Evolutionary conservation across 306 rosid species (phyloP), one percentile per base, ranked within the genome.

Genomic region (Gynostemma pentaphyllum): DNA sequence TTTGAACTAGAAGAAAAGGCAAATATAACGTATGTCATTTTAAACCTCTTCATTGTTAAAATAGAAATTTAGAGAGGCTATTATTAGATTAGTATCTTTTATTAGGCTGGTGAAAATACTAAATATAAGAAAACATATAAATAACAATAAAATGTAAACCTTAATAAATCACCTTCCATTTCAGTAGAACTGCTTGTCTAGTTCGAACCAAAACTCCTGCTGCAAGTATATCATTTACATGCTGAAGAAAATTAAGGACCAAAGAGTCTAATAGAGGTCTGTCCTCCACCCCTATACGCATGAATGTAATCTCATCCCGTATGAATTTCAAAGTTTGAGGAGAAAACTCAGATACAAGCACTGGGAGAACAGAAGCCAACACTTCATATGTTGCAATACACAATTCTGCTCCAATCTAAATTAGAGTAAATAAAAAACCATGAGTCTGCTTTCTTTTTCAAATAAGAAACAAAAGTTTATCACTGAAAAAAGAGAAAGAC

Each of bases 321-420:
- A 72, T 39, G 36, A 63, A 66, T 76, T 70, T 45, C 74, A 70
- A 55, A 64, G 74, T 30, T 41, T 72, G 80, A 75, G 64, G 68
- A 71, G 81, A 76, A 81, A 65, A 85, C 48, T 78, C 16, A 22
- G 88, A 74, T 37, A 70, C 84, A 53, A 85, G 76, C 39, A 78
- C 85, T 62, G 72, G 78, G 66, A 91, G 81, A 76, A 75, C 89
- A 74, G 74, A 72, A 74, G 81, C 78, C 74, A 91, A 71, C 9
- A 86, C 86, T 79, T 91, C 95, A 77, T 85, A 84, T 67, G 95
- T 85, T 28, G 96, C 98, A 75, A 91, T 85, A 82, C 68, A 41
- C 71, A 88, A 75, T 82, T 91, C 98, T 64, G 95, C 87, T 49
- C 78, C 86, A 63, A 64, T 68, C 98, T 91, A 82, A 67, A 42